A percentile compares a stretch with the other conserved stretches of the same genome.
phyloP scores from a whole-genome alignment of 306 rosid genomes.

The Vigna angularis region DNA sequence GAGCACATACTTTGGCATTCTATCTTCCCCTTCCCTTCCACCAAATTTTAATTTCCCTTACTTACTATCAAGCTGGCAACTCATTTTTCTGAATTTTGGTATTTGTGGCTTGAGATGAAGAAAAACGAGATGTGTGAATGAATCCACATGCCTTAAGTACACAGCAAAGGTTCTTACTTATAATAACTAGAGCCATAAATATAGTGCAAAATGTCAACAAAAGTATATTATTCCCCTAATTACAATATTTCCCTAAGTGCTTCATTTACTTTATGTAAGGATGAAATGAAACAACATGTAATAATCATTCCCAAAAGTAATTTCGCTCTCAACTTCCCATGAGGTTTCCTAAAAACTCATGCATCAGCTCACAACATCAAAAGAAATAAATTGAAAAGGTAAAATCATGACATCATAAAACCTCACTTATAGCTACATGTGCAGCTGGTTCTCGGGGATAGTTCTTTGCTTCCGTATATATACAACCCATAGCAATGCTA shows the following conservation, averaged over 20 bases:
- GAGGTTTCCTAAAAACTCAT: constrained; percentile 30
- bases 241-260: not conserved
- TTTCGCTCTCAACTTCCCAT: constrained; percentile 15
- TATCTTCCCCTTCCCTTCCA: not conserved
- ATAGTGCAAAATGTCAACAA: not conserved
- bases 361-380: constrained; percentile 16
- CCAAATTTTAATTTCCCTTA: constrained; percentile 9
- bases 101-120: not conserved
- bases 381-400: constrained; percentile 35
- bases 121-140: not conserved
- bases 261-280: constrained; percentile 9
- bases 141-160: not conserved
- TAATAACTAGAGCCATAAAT: not conserved
- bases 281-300: constrained; percentile 10
- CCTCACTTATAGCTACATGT: constrained; percentile 97
- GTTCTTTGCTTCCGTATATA: constrained; percentile 91
- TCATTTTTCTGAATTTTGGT: constrained; percentile 35
- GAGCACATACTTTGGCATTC: constrained; percentile 3
- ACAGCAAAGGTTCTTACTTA: not conserved
- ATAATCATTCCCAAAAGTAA: constrained; percentile 7
- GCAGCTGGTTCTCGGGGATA: constrained; percentile 99
- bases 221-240: not conserved
- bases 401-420: constrained; percentile 44
- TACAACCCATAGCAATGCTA: constrained; percentile 98
- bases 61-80: constrained; percentile 1